Percentiles rank a stretch among this genome's conserved stretches.
These are phyloP conservation scores for Thalassiosira oceanica DNA, from an alignment of 352 stramenopile species.

Conservation along the genomic window DNA sequence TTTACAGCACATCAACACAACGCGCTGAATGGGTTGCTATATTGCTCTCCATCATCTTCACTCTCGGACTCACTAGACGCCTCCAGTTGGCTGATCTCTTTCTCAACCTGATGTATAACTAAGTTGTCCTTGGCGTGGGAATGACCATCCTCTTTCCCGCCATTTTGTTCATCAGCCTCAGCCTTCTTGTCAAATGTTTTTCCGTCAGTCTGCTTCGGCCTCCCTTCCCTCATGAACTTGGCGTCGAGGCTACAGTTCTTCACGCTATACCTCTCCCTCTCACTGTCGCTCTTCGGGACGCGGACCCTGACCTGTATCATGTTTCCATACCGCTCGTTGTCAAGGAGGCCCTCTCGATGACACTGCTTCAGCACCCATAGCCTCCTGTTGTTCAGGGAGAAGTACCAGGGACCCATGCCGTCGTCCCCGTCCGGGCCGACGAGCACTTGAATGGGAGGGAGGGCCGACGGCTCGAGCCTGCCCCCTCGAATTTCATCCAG, in stretches of 20 bases:
- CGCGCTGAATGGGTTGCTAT: too few species aligned
- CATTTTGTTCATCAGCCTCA: too few species aligned
- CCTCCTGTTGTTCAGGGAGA: conserved; percentile 78
- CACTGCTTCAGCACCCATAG: conserved; percentile 79
- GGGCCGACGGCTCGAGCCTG: conserved; percentile 39
- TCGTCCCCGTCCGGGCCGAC: conserved; percentile 53
- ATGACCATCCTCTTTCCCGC: too few species aligned
- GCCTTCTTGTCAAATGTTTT: too few species aligned
- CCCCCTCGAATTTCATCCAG: conserved; percentile 65
- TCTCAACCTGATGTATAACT: too few species aligned
- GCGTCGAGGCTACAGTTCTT: conserved; percentile 74
- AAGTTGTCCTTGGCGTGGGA: too few species aligned
- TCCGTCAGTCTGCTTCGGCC: too few species aligned
- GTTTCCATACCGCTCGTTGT: conserved; percentile 37
- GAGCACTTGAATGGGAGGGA: conserved; percentile 79
- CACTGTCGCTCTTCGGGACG: conserved; percentile 54
- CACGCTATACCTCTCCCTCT: conserved; percentile 55
- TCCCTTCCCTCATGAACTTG: conserved; percentile 60
- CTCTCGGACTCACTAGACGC: too few species aligned
- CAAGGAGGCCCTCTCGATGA: conserved; percentile 62
- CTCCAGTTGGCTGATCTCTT: too few species aligned
- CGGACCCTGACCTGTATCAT: conserved; percentile 66
- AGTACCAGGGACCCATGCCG: conserved; percentile 63
- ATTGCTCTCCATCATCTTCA: too few species aligned
- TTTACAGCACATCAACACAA: too few species aligned